Percentiles rank a stretch among this genome's conserved stretches.
Evolutionary conservation across 1,284 basidiomycete species (phyloP).

Genomic region (Ganoderma boninense): DNA sequence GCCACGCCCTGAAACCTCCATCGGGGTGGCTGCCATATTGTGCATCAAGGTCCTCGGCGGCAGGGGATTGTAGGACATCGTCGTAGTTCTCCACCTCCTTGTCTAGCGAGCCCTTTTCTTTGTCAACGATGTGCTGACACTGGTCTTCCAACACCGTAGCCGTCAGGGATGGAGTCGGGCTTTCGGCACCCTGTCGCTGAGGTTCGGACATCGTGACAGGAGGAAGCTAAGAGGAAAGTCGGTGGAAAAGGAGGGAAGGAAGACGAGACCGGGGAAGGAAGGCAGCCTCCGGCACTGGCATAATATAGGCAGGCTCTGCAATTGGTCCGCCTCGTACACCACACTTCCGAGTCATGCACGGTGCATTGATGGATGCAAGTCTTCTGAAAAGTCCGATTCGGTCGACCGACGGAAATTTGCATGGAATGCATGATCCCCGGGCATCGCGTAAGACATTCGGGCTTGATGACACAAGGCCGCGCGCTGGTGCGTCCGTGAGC

Average conservation of each 20-base stretch:
- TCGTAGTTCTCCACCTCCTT: neutral
- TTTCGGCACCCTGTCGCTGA: neutral
- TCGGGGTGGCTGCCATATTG: constrained; percentile 39
- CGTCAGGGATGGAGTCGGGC: neutral
- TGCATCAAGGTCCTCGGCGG: neutral
- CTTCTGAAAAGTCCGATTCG: neutral
- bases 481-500: neutral
- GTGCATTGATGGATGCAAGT: neutral
- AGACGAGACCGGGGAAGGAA: neutral
- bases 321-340: neutral
- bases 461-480: neutral
- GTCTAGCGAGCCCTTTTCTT: neutral
- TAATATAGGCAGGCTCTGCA: neutral
- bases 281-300: neutral
- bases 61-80: neutral
- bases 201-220: neutral
- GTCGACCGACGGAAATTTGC: neutral
- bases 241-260: neutral
- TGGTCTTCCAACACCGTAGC: neutral
- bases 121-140: neutral
- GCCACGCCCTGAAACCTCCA: constrained; percentile 51
- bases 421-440: constrained; percentile 1
- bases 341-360: neutral
- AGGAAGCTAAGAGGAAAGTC: neutral
- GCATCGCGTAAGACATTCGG: neutral